phyloP scores from a whole-genome alignment of 257 asterid genomes.

The Solanum pinnatisectum region DNA sequence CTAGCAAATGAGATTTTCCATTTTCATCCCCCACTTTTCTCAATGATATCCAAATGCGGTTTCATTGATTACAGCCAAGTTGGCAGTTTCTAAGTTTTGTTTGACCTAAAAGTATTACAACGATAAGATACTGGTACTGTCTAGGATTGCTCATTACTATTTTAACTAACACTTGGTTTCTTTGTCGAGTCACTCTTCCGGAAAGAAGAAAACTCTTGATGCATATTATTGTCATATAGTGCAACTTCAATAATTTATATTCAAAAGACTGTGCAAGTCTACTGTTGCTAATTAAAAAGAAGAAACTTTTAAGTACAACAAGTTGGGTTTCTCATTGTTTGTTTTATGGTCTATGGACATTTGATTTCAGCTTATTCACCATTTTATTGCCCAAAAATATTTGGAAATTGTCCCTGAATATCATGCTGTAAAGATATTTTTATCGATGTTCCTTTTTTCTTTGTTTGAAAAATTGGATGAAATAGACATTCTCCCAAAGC shows the following conservation, averaged over 20 bases:
- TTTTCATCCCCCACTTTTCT: not conserved
- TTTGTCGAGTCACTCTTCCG: not conserved
- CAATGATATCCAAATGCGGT: not conserved
- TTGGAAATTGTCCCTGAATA: not conserved
- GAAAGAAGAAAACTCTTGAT: not conserved
- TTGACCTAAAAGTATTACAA: not conserved
- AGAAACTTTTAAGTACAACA: not conserved
- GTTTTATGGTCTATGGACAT: not conserved
- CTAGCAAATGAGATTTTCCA: not conserved
- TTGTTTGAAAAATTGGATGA: not conserved
- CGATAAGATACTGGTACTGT: not conserved
- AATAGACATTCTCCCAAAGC: not conserved
- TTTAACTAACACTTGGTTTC: not conserved
- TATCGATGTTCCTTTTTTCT: not conserved
- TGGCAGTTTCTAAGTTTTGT: not conserved
- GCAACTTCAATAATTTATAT: not conserved
- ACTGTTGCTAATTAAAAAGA: not conserved
- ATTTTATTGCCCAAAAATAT: not conserved
- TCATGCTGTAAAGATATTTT: not conserved
- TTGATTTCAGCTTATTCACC: not conserved
- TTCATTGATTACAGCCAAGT: not conserved
- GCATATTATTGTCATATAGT: not conserved
- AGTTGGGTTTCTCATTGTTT: not conserved
- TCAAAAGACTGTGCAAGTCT: not conserved
- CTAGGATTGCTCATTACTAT: not conserved